A percentile compares a stretch with the other conserved stretches of the same genome.
Conservation (phyloP, 1,284 basidiomycete genomes). For the Trametes versicolor region DNA sequence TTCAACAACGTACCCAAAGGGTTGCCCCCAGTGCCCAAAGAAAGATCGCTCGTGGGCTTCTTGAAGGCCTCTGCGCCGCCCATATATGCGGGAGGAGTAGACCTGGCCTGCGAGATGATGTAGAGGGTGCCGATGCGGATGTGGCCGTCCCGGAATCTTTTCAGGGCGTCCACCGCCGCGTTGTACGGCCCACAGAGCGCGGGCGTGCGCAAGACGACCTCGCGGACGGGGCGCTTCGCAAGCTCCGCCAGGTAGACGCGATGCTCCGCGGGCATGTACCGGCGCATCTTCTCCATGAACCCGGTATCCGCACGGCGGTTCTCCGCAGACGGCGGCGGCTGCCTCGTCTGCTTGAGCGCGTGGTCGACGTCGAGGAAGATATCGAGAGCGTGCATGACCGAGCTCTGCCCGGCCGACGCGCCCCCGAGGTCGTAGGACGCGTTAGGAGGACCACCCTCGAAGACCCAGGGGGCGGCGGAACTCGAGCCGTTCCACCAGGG, state of each 20-base stretch:
- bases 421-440: conserved; percentile 78
- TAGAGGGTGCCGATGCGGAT: conserved; percentile 91
- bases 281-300: conserved; percentile 86
- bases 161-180: conserved; percentile 79
- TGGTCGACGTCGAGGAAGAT: conserved; percentile 88
- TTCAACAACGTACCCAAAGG: conserved; percentile 85
- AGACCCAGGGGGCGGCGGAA: conserved; percentile 81
- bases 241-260: conserved; percentile 71
- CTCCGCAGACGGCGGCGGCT: conserved; percentile 73
- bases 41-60: conserved; percentile 53
- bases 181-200: conserved; percentile 81
- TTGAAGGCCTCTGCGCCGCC: conserved; percentile 53
- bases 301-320: conserved; percentile 73
- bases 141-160: conserved; percentile 86
- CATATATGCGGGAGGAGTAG: conserved; percentile 56
- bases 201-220: conserved; percentile 64
- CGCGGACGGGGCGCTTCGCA: conserved; percentile 63
- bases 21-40: conserved; percentile 90
- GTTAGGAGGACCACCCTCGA: conserved; percentile 77
- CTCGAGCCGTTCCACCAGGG: conserved; percentile 95
- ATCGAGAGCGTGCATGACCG: conserved; percentile 85
- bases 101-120: conserved; percentile 78
- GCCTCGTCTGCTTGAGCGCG: conserved; percentile 75
- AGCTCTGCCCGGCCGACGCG: conserved; percentile 95
- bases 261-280: conserved; percentile 85